Percentiles rank a stretch among this genome's conserved stretches.
Evolutionary conservation across 257 asterid species (phyloP).

Genomic region (Eustoma russellianum): DNA sequence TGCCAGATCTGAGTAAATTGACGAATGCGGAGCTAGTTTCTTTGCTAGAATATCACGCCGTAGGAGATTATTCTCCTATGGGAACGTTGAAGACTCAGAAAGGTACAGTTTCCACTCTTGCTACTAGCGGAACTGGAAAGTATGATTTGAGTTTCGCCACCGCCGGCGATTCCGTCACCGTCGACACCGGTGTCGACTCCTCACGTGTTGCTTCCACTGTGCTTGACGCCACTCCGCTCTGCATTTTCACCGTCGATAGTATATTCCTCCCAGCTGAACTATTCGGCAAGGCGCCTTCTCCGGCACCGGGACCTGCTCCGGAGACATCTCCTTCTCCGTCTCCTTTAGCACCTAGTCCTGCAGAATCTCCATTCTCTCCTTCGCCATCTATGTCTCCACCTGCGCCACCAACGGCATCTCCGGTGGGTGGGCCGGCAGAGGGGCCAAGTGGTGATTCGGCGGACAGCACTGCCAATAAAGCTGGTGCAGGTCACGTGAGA

Average conservation of each 20-base stretch:
- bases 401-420: conserved; percentile 60
- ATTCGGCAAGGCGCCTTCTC: conserved; percentile 71
- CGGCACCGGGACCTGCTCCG: conserved; percentile 82
- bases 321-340: conserved; percentile 64
- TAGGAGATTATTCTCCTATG: conserved; percentile 58
- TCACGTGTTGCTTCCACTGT: conserved; percentile 87
- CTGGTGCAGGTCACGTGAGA: conserved; percentile 22
- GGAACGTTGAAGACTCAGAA: conserved; percentile 61
- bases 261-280: conserved; percentile 80
- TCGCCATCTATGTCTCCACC: conserved; percentile 72
- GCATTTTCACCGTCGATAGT: conserved; percentile 75
- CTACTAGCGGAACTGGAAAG: conserved; percentile 76
- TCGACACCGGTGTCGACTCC: conserved; percentile 73
- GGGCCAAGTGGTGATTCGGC: conserved; percentile 57
- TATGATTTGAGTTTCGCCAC: conserved; percentile 50
- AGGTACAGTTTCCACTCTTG: conserved; percentile 51
- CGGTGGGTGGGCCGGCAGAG: conserved; percentile 53
- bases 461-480: conserved; percentile 51
- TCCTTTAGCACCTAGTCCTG: conserved; percentile 37
- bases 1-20: conserved; percentile 63
- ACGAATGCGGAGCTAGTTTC: conserved; percentile 69
- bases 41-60: conserved; percentile 67
- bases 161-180: conserved; percentile 72
- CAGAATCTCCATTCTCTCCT: conserved; percentile 43
- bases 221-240: conserved; percentile 74